Evolutionary conservation across 352 stramenopile species (phyloP).

Genomic region (Pythium graminicola): DNA sequence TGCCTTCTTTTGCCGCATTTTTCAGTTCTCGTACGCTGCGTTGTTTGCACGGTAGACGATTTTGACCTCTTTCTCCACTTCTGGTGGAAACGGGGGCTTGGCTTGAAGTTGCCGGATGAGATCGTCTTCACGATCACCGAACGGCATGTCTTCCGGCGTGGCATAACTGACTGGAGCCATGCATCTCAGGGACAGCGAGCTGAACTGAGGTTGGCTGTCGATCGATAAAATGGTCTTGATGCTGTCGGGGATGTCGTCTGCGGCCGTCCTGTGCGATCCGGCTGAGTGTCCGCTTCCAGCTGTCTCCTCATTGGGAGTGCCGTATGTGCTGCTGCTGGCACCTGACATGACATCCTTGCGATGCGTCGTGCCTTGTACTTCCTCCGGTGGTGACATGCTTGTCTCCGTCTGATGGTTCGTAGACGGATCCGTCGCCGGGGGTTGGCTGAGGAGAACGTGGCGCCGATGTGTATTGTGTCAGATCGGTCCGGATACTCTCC

Average conservation of each 20-base stretch:
- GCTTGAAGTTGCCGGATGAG: not conserved
- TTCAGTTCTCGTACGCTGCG: not conserved
- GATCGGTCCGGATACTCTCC: not conserved
- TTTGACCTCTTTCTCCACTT: not conserved
- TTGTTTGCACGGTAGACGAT: not conserved
- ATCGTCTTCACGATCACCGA: not conserved
- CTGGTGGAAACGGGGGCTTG: not conserved
- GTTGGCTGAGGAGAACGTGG: not conserved
- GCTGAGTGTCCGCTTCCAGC: too few species aligned
- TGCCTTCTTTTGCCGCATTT: not conserved
- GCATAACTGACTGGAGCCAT: not conserved
- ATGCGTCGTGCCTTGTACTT: too few species aligned
- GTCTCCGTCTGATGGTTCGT: not conserved
- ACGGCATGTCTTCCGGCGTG: not conserved
- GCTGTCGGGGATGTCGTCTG: not conserved
- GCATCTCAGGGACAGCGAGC: not conserved
- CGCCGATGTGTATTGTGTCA: not conserved
- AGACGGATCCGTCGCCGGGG: not conserved
- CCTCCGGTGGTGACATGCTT: too few species aligned
- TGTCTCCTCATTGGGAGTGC: too few species aligned
- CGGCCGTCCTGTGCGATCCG: too few species aligned
- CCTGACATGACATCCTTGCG: too few species aligned
- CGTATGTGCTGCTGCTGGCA: not conserved
- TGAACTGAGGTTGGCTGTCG: not conserved
- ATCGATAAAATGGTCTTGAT: not conserved